Evolutionary conservation across 2,329 filamentous ascomycete species (phyloP), one percentile per base, ranked within the genome.

Genomic region (Microdochium bolleyi): DNA sequence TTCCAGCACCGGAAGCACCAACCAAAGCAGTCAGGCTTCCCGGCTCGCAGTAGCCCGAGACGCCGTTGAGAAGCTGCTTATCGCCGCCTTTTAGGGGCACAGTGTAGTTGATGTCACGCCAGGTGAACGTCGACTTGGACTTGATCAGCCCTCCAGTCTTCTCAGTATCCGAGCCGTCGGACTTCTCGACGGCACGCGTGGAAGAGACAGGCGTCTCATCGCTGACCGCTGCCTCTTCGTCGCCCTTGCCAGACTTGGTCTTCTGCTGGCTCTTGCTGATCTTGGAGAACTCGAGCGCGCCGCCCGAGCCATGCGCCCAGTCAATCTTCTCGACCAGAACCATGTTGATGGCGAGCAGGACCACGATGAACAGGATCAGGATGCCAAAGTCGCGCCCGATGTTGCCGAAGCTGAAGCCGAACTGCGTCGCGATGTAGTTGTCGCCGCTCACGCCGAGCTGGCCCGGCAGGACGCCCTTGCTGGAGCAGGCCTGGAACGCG

Each of bases 1-100:
- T 95, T 13, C 89, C 90, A 9, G 90, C 89, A 46, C 88, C 88
- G 3, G 83, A 89, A 1, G 87, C 87, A 52, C 90, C 90, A 76
- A 94, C 89, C 1, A 95, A 73, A 0, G 89, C 89, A 46, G 89
- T 83, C 79, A 95, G 84, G 19, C 87, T 70, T 19, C 89, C 89
- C 1, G 89, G 89, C 62, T 90, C 91, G 1, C 84, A 88, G 59
- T 88, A 92, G 1, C 89, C 89, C 53, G 77, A 85, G 54, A 94
- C 81, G 4, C 83, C 76, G 61, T 88, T 85, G 49, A 89, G 71
- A 1, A 89, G 73, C 63, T 80, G 76, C 51, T 82, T 71, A 52
- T 77, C 76, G 48, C 82, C 82, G 5, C 79, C 79, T 44, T 82
- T 74, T 55, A 85, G 86, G 1, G 85, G 85, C 1, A 92, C 86